Conservation (phyloP, 2,329 filamentous ascomycete species). For the Aspergillus pseudotamarii region DNA sequence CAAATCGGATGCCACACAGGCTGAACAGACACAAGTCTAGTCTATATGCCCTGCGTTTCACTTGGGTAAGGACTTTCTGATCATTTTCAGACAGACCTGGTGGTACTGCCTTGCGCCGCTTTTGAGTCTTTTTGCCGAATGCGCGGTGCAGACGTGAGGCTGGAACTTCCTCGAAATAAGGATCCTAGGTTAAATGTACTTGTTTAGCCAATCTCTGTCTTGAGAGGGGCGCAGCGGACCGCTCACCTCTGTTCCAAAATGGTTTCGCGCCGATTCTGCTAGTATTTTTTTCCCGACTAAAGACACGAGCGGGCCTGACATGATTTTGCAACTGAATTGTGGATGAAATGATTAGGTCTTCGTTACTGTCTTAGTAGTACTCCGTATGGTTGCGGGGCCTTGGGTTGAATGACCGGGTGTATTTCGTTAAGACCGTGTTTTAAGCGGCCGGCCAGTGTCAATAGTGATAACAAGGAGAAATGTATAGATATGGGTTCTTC, state of each 20-base stretch:
- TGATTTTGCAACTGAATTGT: constrained; percentile 10
- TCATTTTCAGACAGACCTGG: constrained; percentile 83
- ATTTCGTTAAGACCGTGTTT: not conserved
- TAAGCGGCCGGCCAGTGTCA: not conserved
- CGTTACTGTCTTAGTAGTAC: not conserved
- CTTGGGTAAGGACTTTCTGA: constrained; percentile 77
- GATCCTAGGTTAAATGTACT: constrained; percentile 63
- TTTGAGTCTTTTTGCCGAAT: constrained; percentile 73
- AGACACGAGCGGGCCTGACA: constrained; percentile 32
- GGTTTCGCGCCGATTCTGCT: constrained; percentile 43
- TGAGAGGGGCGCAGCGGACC: not conserved
- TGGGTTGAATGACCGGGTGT: not conserved
- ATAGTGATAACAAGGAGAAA: not conserved
- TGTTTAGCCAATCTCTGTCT: constrained; percentile 5
- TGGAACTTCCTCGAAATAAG: constrained; percentile 82
- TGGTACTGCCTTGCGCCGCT: constrained; percentile 81
- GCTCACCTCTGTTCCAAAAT: constrained; percentile 46
- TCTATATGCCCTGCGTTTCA: constrained; percentile 81
- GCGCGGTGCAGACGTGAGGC: constrained; percentile 69
- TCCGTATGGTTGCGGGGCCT: not conserved
- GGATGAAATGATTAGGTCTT: not conserved
- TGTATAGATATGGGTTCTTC: not conserved
- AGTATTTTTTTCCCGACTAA: constrained; percentile 38
- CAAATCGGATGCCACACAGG: constrained; percentile 79
- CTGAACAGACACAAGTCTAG: constrained; percentile 85